Percentiles rank a stretch among this genome's conserved stretches.
These are phyloP conservation scores for Lupinus albus DNA, from an alignment of 306 rosid genomes.

Conservation along the genomic window DNA sequence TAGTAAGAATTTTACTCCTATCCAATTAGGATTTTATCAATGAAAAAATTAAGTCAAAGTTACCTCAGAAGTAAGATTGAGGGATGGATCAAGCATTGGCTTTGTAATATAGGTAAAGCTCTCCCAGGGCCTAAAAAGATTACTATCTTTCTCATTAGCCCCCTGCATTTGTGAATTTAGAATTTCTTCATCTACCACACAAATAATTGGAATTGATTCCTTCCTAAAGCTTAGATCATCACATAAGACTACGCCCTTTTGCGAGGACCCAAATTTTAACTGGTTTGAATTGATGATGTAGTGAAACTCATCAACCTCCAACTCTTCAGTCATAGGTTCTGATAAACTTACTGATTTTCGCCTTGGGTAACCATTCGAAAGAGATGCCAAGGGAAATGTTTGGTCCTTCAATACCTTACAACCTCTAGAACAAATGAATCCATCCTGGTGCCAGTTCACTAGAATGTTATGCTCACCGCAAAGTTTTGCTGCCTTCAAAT, in stretches of 20 bases:
- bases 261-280: conserved; percentile 49
- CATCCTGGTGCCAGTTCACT: conserved; percentile 69
- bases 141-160: conserved; percentile 45
- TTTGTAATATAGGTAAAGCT: conserved; percentile 60
- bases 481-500: conserved; percentile 69
- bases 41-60: conserved; percentile 4
- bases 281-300: conserved; percentile 52
- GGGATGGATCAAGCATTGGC: conserved; percentile 63
- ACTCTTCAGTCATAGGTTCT: conserved; percentile 48
- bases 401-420: conserved; percentile 59
- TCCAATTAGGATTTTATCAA: conserved; percentile 19
- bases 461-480: conserved; percentile 62
- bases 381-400: conserved; percentile 48
- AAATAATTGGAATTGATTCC: conserved; percentile 72
- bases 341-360: conserved; percentile 38
- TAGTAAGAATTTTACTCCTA: conserved; percentile 22
- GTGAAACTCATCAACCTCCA: conserved; percentile 68
- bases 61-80: conserved; percentile 66
- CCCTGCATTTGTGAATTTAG: conserved; percentile 49
- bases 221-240: conserved; percentile 81
- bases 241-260: conserved; percentile 60
- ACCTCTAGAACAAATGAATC: conserved; percentile 70
- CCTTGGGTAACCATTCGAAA: conserved; percentile 42
- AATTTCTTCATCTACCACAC: conserved; percentile 60
- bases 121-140: conserved; percentile 65